phyloP scores from a whole-genome alignment of 1,284 basidiomycete species.

The Cutaneotrichosporon mucoides region DNA sequence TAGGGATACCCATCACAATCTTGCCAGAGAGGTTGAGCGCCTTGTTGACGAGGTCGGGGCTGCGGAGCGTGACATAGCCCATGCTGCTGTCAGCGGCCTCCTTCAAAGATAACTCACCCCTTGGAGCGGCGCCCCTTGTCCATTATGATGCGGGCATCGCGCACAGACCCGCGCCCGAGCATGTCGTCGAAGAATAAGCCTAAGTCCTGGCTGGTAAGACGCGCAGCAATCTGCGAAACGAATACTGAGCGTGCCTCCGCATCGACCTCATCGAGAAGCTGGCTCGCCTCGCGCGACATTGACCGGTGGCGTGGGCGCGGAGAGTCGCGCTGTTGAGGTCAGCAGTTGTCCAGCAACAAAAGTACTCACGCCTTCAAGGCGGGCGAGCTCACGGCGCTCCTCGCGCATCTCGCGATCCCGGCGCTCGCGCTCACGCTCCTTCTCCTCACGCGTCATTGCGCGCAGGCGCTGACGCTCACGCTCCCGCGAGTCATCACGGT shows the following conservation, averaged over 20 bases:
- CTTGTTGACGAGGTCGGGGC: conserved; percentile 83
- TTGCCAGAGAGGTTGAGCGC: conserved; percentile 78
- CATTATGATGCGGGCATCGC: conserved; percentile 92
- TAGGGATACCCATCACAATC: conserved; percentile 94
- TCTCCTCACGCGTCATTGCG: conserved; percentile 40
- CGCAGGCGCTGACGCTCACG: conserved; percentile 15
- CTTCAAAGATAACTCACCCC: conserved; percentile 60
- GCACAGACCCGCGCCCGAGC: conserved; percentile 82
- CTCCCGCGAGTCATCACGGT: conserved; percentile 30
- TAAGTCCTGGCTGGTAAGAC: conserved; percentile 90
- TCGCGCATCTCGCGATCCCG: conserved; percentile 44
- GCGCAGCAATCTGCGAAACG: conserved; percentile 93
- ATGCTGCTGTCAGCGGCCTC: conserved; percentile 54
- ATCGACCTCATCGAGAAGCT: conserved; percentile 55
- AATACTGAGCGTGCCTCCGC: conserved; percentile 96
- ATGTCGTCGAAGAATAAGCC: conserved; percentile 99
- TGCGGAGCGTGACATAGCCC: conserved; percentile 93
- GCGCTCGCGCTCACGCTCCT: conserved; percentile 39
- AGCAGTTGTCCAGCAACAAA: neutral
- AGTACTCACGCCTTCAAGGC: conserved; percentile 19
- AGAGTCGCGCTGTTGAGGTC: conserved; percentile 3
- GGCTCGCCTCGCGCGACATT: conserved; percentile 60
- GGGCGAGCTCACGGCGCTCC: conserved; percentile 36
- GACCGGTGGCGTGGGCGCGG: conserved; percentile 52
- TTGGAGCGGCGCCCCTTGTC: conserved; percentile 91